phyloP scores from a whole-genome alignment of 495 filamentous ascomycete genomes.

The Emericellopsis terricola region DNA sequence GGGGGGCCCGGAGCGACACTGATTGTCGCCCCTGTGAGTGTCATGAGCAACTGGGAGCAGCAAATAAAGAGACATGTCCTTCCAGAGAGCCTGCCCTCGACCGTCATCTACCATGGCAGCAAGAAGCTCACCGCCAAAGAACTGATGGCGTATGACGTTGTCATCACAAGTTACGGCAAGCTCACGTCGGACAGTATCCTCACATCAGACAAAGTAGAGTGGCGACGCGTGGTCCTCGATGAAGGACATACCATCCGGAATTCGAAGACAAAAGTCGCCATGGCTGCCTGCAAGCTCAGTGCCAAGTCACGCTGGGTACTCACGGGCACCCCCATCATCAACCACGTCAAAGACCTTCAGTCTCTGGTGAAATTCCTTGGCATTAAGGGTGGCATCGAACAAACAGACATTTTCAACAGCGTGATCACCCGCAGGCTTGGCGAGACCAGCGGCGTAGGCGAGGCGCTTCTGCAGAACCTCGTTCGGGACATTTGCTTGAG shows the following conservation, averaged over 20 bases:
- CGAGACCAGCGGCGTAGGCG: conserved; percentile 30
- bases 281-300: conserved; percentile 45
- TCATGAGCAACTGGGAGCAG: conserved; percentile 86
- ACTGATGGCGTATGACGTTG: conserved; percentile 46
- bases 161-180: conserved; percentile 71
- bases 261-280: conserved; percentile 47
- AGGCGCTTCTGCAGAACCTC: conserved; percentile 50
- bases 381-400: conserved; percentile 61
- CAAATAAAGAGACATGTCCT: conserved; percentile 64
- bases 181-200: conserved; percentile 32
- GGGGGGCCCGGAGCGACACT: conserved; percentile 44
- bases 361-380: conserved; percentile 65
- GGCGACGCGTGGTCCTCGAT: conserved; percentile 72
- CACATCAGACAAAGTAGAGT: conserved; percentile 37
- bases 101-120: conserved; percentile 61
- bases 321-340: conserved; percentile 68
- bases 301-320: conserved; percentile 68
- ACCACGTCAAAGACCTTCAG: conserved; percentile 67
- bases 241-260: conserved; percentile 82
- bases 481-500: conserved; percentile 74
- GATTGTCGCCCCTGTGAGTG: conserved; percentile 67
- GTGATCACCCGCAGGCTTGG: conserved; percentile 56
- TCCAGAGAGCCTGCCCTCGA: conserved; percentile 35
- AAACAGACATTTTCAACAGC: conserved; percentile 55
- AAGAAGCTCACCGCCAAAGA: conserved; percentile 34